Base-by-base conservation (phyloP, 148 eudicot genomes). In the Dianthus caryophyllus region DNA sequence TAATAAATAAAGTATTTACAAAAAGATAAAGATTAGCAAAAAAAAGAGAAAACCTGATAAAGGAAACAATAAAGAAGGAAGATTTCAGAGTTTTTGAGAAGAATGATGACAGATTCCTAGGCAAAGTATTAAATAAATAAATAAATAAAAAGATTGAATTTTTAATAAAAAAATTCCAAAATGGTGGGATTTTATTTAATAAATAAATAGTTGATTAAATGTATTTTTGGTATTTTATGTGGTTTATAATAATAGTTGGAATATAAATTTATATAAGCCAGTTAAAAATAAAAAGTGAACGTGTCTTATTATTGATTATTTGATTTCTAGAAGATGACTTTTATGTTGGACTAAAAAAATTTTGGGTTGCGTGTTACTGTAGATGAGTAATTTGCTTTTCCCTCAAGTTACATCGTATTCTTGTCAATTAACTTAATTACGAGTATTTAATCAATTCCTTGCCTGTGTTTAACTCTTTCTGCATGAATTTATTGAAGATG, bases 261-360 rank as follows among this genome's bases (percentile, higher is more conserved):
- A 51, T 43, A 41, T 36, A 18, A 58, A 16, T 51, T 58, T 31
- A 36, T 17, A 49, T 48, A n/a, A 41, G 52, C 61, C 65, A 46
- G 51, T 47, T 56, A 33, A 33, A 33, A 2, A 33, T n/a, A 7
- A 51, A 9, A 18, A 29, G 43, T 5, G 17, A 50, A 73, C 76
- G 76, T 73, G 76, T 68, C 51, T 54, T 57, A 66, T 73, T 73
- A 31, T 43, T 31, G 64, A n/a, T n/a, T n/a, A n/a, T n/a, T n/a
- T n/a, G n/a, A n/a, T n/a, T n/a, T n/a, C n/a, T n/a, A n/a, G n/a
- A n/a, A n/a, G n/a, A n/a, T n/a, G n/a, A n/a, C n/a, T n/a, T n/a
- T n/a, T n/a, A n/a, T n/a, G n/a, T n/a, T n/a, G n/a, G n/a, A n/a
- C n/a, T n/a, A n/a, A n/a, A 13, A 0, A 4, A 41, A 41, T 62